Percentiles rank a stretch among this genome's conserved stretches.
Evolutionary conservation across 2,329 filamentous ascomycete species (phyloP).

Genomic region (Tolypocladium ovalisporum): DNA sequence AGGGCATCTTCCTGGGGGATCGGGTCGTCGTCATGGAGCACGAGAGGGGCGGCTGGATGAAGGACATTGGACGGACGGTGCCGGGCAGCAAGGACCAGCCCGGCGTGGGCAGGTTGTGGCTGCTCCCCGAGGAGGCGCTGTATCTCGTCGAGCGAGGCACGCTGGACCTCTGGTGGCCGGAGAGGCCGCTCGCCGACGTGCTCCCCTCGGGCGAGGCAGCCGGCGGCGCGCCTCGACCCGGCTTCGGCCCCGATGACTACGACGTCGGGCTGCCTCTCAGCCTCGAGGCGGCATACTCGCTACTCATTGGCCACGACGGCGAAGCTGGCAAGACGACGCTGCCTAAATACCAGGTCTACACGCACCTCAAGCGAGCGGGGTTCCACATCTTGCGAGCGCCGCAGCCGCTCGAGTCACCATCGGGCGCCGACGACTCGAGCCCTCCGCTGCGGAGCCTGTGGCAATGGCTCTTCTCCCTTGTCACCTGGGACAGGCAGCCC

Average conservation of each 20-base stretch:
- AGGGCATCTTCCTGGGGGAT: slow-evolving; percentile 24
- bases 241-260: slow-evolving; percentile 28
- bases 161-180: slow-evolving; percentile 78
- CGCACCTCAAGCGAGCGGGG: slow-evolving; percentile 70
- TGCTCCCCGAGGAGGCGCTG: slow-evolving; percentile 84
- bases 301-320: slow-evolving; percentile 63
- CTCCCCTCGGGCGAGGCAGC: slow-evolving; percentile 24
- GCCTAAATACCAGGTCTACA: slow-evolving; percentile 81
- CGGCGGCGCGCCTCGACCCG: slow-evolving; percentile 5
- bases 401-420: slow-evolving; percentile 17
- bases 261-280: slow-evolving; percentile 71
- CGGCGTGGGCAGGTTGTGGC: slow-evolving; percentile 58
- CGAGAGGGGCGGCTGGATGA: slow-evolving; percentile 60
- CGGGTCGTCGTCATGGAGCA: slow-evolving; percentile 59
- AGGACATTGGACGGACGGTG: slow-evolving; percentile 61
- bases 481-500: slow-evolving; percentile 18
- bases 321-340: slow-evolving; percentile 51
- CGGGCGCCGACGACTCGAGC: slow-evolving; percentile 5
- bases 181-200: slow-evolving; percentile 35
- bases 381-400: slow-evolving; percentile 70
- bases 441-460: slow-evolving; percentile 21
- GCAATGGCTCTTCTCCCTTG: slow-evolving; percentile 42
- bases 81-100: slow-evolving; percentile 43
- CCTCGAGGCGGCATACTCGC: slow-evolving; percentile 79
- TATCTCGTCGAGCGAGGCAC: slow-evolving; percentile 82